Conservation (phyloP, 192 early-diverging fungal species). For the Backusella liffmaniae region DNA sequence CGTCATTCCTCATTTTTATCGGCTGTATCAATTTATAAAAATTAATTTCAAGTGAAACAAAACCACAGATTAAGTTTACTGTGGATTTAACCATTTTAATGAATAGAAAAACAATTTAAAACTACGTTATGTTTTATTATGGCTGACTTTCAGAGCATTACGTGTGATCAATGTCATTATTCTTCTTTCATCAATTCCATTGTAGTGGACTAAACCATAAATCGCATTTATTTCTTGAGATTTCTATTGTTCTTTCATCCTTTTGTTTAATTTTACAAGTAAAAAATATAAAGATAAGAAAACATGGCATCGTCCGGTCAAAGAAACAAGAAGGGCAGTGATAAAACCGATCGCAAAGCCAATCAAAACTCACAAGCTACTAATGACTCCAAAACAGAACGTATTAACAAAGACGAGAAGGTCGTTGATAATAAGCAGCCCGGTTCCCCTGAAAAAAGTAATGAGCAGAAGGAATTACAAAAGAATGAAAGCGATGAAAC, state of each 20-base stretch:
- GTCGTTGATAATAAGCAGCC: not conserved
- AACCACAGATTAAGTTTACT: not conserved
- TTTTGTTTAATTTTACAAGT: slow-evolving; percentile 1
- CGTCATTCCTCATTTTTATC: not conserved
- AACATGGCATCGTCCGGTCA: not conserved
- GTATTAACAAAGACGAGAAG: not conserved
- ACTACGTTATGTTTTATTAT: not conserved
- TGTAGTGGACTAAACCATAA: not conserved
- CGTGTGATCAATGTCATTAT: slow-evolving; percentile 7
- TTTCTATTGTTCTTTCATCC: not conserved
- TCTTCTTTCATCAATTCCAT: not conserved
- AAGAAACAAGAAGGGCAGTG: not conserved
- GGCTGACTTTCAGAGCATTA: not conserved
- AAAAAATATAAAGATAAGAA: not conserved
- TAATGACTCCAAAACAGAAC: not conserved
- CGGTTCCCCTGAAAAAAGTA: not conserved
- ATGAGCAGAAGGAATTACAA: not conserved
- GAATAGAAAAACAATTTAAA: not conserved
- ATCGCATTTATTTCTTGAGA: not conserved
- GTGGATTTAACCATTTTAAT: not conserved
- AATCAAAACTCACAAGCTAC: not conserved
- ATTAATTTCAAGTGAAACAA: not conserved
- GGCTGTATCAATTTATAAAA: not conserved
- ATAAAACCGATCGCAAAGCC: not conserved
- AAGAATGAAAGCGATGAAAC: not conserved